Conservation (phyloP, 2,329 filamentous ascomycete species). For the Zymoseptoria brevis region DNA sequence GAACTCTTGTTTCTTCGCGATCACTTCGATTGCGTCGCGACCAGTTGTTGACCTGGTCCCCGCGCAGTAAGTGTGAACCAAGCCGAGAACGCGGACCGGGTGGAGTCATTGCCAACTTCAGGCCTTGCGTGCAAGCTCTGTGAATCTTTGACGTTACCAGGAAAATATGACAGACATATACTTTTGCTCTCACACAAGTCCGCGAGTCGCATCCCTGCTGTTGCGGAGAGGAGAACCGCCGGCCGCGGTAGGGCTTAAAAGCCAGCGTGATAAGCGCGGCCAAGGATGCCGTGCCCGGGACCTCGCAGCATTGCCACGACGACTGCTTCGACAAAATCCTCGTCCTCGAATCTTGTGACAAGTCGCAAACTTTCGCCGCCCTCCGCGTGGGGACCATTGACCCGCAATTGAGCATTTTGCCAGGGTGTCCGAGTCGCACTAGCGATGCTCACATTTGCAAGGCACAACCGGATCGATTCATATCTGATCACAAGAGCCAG, state of each 20-base stretch:
- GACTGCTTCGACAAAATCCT: not conserved
- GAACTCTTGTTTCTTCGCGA: not conserved
- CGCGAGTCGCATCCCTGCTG: not conserved
- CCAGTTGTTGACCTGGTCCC: not conserved
- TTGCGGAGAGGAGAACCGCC: too few species aligned
- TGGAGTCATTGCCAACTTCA: not conserved
- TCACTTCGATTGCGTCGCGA: not conserved
- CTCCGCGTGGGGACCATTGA: not conserved
- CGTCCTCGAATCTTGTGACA: not conserved
- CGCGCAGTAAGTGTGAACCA: not conserved
- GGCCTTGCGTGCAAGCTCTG: not conserved
- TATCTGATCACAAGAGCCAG: not conserved
- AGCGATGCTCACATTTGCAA: not conserved
- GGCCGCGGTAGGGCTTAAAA: too few species aligned
- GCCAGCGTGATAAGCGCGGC: not conserved
- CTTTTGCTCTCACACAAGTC: not conserved
- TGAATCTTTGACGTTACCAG: not conserved
- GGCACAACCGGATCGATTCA: not conserved
- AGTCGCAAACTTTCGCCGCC: not conserved
- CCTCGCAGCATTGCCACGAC: not conserved
- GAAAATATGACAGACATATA: not conserved
- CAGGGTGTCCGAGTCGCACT: not conserved
- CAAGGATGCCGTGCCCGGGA: not conserved
- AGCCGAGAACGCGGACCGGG: not conserved
- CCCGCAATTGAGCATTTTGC: not conserved